Percentiles rank a stretch among this genome's conserved stretches.
Evolutionary conservation across 2,329 filamentous ascomycete genomes (phyloP).

Genomic region (Fusarium musae): DNA sequence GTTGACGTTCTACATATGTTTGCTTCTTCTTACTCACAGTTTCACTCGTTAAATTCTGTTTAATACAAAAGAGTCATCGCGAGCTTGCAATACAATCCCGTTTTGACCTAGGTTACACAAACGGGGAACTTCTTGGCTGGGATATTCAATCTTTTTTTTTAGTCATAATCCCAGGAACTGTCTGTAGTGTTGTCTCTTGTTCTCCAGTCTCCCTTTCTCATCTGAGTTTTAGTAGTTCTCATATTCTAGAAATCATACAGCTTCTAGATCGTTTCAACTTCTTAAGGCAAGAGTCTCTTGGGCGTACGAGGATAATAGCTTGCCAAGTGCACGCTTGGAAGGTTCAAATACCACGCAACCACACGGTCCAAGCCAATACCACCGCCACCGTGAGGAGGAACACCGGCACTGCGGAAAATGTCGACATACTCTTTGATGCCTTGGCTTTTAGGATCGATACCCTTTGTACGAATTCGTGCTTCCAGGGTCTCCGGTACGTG

Average conservation of each 20-base stretch:
- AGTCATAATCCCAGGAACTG: background rate
- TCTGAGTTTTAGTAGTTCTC: constrained; percentile 11
- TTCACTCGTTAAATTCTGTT: background rate
- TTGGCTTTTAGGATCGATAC: constrained; percentile 77
- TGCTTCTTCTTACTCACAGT: background rate
- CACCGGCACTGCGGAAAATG: constrained; percentile 81
- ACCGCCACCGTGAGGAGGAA: constrained; percentile 90
- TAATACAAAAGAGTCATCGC: background rate
- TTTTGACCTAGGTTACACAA: background rate
- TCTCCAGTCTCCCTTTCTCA: background rate
- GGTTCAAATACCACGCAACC: constrained; percentile 71
- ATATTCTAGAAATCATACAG: background rate
- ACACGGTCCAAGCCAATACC: constrained; percentile 92
- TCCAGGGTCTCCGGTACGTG: constrained; percentile 82
- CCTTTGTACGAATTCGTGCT: constrained; percentile 79
- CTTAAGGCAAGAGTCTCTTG: constrained; percentile 65
- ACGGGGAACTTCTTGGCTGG: background rate
- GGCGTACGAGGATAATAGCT: constrained; percentile 69
- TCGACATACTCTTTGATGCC: constrained; percentile 93
- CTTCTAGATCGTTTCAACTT: background rate
- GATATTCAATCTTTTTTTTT: background rate
- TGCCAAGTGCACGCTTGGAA: constrained; percentile 69
- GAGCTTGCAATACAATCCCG: background rate
- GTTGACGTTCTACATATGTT: background rate
- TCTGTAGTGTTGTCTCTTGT: background rate